A percentile compares a stretch with the other conserved stretches of the same genome.
Conservation (phyloP, 495 filamentous ascomycete species). For the Aspergillus homomorphus region DNA sequence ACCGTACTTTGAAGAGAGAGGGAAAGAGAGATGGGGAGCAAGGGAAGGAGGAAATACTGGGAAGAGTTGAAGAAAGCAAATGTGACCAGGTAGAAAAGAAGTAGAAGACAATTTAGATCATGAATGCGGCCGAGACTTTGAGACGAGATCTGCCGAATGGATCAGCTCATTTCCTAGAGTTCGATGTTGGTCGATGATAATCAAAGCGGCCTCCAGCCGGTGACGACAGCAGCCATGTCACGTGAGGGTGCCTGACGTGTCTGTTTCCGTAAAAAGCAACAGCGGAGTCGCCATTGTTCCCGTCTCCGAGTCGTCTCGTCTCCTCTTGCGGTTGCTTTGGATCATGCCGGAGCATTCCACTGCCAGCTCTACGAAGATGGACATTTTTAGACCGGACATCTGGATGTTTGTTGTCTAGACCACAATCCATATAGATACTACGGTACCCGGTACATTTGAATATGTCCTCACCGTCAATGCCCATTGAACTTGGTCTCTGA, state of each 20-base stretch:
- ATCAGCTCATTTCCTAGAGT: slow-evolving; percentile 6
- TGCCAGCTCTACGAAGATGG: too few relatives aligned
- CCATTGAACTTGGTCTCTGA: too few relatives aligned
- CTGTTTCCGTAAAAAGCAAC: slow-evolving; percentile 8
- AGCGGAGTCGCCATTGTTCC: slow-evolving; percentile 1
- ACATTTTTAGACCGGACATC: too few relatives aligned
- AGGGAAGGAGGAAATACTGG: slow-evolving; percentile 4
- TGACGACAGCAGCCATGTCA: slow-evolving; percentile 9
- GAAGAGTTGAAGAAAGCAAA: neutral
- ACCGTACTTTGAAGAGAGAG: neutral
- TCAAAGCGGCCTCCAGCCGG: slow-evolving; percentile 2
- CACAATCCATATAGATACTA: too few relatives aligned
- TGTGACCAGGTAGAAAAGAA: slow-evolving; percentile 5
- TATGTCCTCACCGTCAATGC: too few relatives aligned
- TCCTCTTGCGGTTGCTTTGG: too few relatives aligned
- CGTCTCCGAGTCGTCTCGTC: too few relatives aligned
- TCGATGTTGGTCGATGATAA: slow-evolving; percentile 5
- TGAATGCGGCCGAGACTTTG: neutral
- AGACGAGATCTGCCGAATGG: slow-evolving; percentile 5
- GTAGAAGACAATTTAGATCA: neutral
- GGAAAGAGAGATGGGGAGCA: slow-evolving; percentile 4
- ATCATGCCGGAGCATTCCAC: too few relatives aligned
- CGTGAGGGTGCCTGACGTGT: slow-evolving; percentile 5
- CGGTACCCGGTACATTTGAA: too few relatives aligned
- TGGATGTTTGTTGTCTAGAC: too few relatives aligned